These are phyloP conservation scores for Aspergillus felis DNA, from an alignment of 2,329 filamentous ascomycete species.

Conservation along the genomic window DNA sequence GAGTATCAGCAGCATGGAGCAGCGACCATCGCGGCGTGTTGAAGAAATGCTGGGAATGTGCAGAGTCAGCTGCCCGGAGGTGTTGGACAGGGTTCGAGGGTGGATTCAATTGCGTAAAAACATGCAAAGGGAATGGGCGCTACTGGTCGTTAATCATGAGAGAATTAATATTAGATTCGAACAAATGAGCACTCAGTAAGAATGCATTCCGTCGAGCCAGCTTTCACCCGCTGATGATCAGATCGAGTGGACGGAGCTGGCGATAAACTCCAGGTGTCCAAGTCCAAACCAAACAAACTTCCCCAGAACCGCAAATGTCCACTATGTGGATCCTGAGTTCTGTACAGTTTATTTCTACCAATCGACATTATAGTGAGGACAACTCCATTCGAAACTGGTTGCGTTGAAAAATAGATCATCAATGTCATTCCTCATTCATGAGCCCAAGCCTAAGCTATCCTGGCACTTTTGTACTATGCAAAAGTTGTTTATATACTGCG, in stretches of 20 bases:
- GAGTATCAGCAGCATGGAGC: neutral
- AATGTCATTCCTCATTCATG: neutral
- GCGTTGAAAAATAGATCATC: neutral
- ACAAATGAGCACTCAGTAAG: neutral
- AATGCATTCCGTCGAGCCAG: neutral
- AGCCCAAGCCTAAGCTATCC: neutral
- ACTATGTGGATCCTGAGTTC: neutral
- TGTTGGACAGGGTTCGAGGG: neutral
- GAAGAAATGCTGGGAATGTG: neutral
- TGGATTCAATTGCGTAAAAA: neutral
- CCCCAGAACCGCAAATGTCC: neutral
- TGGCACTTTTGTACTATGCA: neutral
- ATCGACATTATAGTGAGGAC: neutral
- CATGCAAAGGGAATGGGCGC: no score
- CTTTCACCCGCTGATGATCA: neutral
- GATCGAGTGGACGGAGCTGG: neutral
- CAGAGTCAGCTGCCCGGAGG: neutral
- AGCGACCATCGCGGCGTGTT: neutral
- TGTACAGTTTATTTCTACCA: neutral
- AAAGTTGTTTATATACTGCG: neutral
- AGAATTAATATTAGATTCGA: neutral
- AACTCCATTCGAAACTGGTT: neutral
- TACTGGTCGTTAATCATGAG: neutral
- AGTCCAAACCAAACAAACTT: neutral
- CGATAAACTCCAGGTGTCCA: neutral